Evolutionary conservation across 441 rosid species (phyloP).

Genomic region (Isatis lusitanica): DNA sequence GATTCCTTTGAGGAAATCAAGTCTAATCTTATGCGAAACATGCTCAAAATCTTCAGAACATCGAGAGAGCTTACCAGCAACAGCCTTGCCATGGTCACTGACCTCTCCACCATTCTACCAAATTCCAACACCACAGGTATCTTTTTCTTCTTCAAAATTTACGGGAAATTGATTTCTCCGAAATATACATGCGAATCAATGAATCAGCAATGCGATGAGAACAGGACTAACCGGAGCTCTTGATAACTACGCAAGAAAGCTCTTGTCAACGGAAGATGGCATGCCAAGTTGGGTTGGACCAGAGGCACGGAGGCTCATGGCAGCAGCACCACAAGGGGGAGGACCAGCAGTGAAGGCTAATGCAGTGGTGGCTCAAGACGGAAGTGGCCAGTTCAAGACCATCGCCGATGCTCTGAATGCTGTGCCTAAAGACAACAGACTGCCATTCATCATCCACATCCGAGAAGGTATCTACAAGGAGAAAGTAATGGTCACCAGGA

Average conservation of each 20-base stretch:
- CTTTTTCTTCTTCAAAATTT: background rate
- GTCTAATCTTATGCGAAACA: conserved; percentile 47
- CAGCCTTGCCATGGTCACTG: conserved; percentile 67
- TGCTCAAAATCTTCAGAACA: conserved; percentile 44
- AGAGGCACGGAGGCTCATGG: conserved; percentile 42
- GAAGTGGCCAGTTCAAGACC: conserved; percentile 66
- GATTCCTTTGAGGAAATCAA: conserved; percentile 67
- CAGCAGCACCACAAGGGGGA: conserved; percentile 16
- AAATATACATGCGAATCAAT: background rate
- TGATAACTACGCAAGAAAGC: conserved; percentile 28
- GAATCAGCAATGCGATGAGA: background rate
- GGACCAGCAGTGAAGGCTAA: conserved; percentile 42
- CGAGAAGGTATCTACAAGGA: conserved; percentile 76
- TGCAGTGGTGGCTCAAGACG: conserved; percentile 65
- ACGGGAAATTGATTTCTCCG: background rate
- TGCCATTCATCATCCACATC: conserved; percentile 56
- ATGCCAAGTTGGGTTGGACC: conserved; percentile 56
- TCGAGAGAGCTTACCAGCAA: conserved; percentile 61
- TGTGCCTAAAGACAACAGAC: conserved; percentile 40
- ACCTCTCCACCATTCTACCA: conserved; percentile 42
- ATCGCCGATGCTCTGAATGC: conserved; percentile 53
- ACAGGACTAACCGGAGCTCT: conserved; percentile 25
- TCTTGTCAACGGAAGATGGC: conserved; percentile 32
- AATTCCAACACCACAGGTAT: conserved; percentile 36
- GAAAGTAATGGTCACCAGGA: conserved; percentile 41